These are phyloP conservation scores for Wolfiporia cocos DNA, from an alignment of 1,284 basidiomycete species.

Conservation along the genomic window DNA sequence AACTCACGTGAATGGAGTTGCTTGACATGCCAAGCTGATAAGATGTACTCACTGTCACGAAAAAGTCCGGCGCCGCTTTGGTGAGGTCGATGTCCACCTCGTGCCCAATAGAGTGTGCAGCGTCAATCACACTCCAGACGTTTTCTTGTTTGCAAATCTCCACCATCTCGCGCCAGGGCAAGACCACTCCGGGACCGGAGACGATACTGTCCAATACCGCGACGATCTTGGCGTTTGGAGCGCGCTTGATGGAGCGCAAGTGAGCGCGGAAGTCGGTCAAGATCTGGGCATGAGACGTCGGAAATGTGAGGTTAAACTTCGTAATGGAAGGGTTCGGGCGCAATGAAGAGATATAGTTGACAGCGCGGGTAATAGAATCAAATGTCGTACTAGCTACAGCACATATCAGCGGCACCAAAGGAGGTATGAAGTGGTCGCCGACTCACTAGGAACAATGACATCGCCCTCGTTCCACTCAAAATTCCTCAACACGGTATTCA, in stretches of 20 bases:
- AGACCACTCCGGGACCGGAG: constrained; percentile 57
- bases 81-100: not conserved
- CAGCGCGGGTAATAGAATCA: constrained; percentile 1
- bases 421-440: not conserved
- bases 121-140: constrained; percentile 69
- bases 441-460: constrained; percentile 36
- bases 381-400: constrained; percentile 1
- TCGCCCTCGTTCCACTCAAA: constrained; percentile 47
- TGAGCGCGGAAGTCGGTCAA: not conserved
- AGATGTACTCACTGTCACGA: not conserved
- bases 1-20: too few species aligned
- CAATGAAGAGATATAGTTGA: not conserved
- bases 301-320: not conserved
- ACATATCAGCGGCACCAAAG: not conserved
- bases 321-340: not conserved
- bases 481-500: constrained; percentile 64
- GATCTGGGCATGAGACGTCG: not conserved
- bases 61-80: not conserved
- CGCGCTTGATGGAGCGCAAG: not conserved
- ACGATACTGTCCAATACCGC: constrained; percentile 70
- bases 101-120: constrained; percentile 21
- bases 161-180: constrained; percentile 78
- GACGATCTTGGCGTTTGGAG: constrained; percentile 38
- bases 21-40: too few species aligned
- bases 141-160: constrained; percentile 57